Evolutionary conservation across 2,329 filamentous ascomycete genomes (phyloP), one percentile per base, ranked within the genome.

Genomic region (Venturia asperata): DNA sequence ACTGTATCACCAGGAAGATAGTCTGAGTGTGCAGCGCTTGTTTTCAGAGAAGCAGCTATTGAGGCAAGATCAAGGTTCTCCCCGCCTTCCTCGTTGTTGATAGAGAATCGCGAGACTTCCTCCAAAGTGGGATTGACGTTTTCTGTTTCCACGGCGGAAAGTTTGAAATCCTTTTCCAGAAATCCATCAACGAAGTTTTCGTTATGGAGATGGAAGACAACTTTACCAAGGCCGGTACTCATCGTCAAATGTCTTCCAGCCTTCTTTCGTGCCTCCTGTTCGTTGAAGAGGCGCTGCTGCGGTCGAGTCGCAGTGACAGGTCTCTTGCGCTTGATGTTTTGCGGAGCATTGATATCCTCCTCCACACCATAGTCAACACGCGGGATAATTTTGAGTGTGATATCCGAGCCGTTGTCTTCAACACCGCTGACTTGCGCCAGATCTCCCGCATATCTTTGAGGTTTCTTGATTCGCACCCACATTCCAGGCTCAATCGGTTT

Each of bases 1-100:
- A 99, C 92, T n/a, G 92, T 87, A 74, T 99, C 94, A 42, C 95
- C 95, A 3, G 92, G 90, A 5, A 96, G 84, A 72, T 96, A 99
- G 3, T 89, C 88, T 42, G 92, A 88, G 67, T 89, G 89, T 10
- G 87, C 86, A 67, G 89, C 90, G 69, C 87, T 89, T 66, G 91
- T 90, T 74, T 96, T 96, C 64, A 97, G 81, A 69, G 91, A 96
- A 61, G 92, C 90, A 10, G 93, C 92, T 64, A 99, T 82, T 1
- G 93, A 92, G 71, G 92, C 89, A 55, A 99, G 83, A 77, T 99
- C 94, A 43, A 99, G 83, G 69, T 95, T 96, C 71, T 96, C 92
- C 0, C 91, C 92, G 21, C 94, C 94, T 74, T 97, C 94, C 69
- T 96, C 92, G 21, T 87, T 88, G 11, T 90, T 90, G 37, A 90